These are phyloP conservation scores for Ceratocystis albifundus DNA, from an alignment of 2,329 filamentous ascomycete species.

Conservation along the genomic window DNA sequence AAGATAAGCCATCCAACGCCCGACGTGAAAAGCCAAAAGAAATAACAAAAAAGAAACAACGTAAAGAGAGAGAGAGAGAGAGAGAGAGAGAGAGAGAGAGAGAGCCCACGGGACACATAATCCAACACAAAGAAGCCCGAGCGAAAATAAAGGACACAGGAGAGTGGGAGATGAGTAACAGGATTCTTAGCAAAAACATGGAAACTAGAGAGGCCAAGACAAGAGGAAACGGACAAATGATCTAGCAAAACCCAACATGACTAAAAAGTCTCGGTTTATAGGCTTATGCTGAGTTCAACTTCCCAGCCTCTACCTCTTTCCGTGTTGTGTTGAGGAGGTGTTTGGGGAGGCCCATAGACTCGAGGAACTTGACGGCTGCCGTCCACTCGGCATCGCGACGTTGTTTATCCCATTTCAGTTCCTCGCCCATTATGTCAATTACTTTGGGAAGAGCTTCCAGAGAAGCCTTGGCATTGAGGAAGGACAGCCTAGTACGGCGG, in stretches of 20 bases:
- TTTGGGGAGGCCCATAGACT: conserved; percentile 54
- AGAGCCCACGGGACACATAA: background rate
- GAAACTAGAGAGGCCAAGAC: background rate
- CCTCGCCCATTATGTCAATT: conserved; percentile 79
- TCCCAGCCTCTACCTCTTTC: conserved; percentile 49
- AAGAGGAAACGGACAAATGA: background rate
- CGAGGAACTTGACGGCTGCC: conserved; percentile 52
- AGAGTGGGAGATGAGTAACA: background rate
- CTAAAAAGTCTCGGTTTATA: background rate
- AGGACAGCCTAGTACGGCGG: conserved; percentile 71
- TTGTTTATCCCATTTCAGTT: conserved; percentile 64
- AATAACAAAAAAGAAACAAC: background rate
- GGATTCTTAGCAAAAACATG: background rate
- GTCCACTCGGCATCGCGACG: conserved; percentile 73
- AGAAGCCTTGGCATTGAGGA: conserved; percentile 82
- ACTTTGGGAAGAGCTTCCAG: conserved; percentile 73
- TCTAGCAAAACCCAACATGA: background rate
- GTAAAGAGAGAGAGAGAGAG: too few species aligned
- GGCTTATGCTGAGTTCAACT: conserved; percentile 41
- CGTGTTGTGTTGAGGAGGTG: conserved; percentile 47
- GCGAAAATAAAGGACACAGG: conserved; percentile 7
- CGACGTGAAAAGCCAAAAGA: background rate
- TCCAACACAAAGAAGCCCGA: background rate
- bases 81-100: too few species aligned
- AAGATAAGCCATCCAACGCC: conserved; percentile 4